phyloP scores from a whole-genome alignment of 257 asterid genomes.

The Nemophila menziesii region DNA sequence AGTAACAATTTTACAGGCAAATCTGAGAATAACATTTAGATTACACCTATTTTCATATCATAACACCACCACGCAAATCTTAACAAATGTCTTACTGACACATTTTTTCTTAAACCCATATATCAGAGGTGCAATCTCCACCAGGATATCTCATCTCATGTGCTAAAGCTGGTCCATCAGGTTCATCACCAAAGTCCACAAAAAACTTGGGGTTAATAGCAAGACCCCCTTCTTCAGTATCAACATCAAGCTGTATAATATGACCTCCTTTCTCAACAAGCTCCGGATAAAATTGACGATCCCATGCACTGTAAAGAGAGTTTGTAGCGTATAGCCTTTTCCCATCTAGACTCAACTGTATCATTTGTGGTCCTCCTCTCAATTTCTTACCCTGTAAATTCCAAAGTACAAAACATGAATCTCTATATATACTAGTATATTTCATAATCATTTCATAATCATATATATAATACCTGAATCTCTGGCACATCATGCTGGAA shows the following conservation, averaged over 20 bases:
- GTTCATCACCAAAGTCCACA: constrained; percentile 80
- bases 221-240: constrained; percentile 72
- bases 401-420: not conserved
- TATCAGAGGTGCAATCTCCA: constrained; percentile 98
- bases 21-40: not conserved
- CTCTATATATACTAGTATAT: not conserved
- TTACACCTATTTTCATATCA: not conserved
- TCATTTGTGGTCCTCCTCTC: constrained; percentile 98
- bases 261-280: constrained; percentile 68
- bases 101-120: constrained; percentile 72
- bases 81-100: no score
- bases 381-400: constrained; percentile 46
- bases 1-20: not conserved
- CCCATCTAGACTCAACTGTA: constrained; percentile 91
- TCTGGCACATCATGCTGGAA: constrained; percentile 68
- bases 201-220: constrained; percentile 50
- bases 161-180: constrained; percentile 82
- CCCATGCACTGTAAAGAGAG: constrained; percentile 92
- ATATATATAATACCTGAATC: constrained; percentile 53
- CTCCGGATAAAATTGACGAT: constrained; percentile 80
- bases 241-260: constrained; percentile 72
- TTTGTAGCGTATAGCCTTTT: constrained; percentile 76
- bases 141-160: constrained; percentile 99
- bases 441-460: no score
- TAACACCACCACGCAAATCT: no score